These are phyloP conservation scores for Colletotrichum costaricense DNA, from an alignment of 2,329 filamentous ascomycete species.

Conservation along the genomic window DNA sequence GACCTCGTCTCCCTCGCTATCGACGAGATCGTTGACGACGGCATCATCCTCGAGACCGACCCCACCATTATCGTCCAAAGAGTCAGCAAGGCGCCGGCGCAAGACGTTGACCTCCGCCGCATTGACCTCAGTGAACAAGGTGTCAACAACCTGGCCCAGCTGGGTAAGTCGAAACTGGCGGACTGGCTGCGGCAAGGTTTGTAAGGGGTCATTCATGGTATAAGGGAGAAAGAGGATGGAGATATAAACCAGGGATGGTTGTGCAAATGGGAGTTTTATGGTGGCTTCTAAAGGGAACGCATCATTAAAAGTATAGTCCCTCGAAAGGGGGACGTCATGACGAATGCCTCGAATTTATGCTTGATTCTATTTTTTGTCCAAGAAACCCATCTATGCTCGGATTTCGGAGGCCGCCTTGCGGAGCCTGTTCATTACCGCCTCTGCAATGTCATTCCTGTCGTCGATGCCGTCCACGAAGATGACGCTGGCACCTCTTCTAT, in stretches of 20 bases:
- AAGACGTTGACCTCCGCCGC: conserved; percentile 92
- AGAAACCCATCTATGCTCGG: conserved; percentile 54
- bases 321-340: conserved; percentile 27
- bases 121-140: conserved; percentile 97
- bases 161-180: conserved; percentile 90
- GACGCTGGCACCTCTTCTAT: conserved; percentile 80
- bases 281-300: conserved; percentile 35
- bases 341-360: conserved; percentile 37
- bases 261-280: conserved; percentile 34
- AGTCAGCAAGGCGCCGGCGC: conserved; percentile 90
- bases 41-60: conserved; percentile 97
- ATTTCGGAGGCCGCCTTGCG: conserved; percentile 79
- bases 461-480: conserved; percentile 93
- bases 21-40: conserved; percentile 95
- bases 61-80: conserved; percentile 92
- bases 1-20: conserved; percentile 93
- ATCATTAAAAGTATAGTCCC: conserved; percentile 36
- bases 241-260: conserved; percentile 5
- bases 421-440: conserved; percentile 86
- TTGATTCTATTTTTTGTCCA: conserved; percentile 23
- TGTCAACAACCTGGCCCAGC: conserved; percentile 91
- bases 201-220: conserved; percentile 51
- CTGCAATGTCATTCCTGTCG: conserved; percentile 83
- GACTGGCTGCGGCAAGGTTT: conserved; percentile 90
- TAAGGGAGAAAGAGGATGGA: not conserved